Evolutionary conservation across 208 protist species (phyloP), one percentile per base, ranked within the genome.

Genomic region (Crithidia sp.): DNA sequence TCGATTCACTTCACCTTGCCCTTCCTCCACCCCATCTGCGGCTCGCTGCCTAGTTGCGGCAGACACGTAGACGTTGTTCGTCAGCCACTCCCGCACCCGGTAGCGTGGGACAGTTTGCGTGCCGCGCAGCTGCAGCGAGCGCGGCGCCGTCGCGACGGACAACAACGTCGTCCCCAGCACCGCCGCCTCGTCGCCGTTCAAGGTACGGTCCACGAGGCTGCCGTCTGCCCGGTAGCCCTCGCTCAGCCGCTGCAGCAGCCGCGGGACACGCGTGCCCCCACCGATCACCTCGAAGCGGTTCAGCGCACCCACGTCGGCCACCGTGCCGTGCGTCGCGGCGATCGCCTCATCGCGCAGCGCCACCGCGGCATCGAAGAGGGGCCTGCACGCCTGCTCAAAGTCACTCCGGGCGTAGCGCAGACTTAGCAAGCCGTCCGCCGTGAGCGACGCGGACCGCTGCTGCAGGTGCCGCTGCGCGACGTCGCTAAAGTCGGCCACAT

Each of bases 151-250:
- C 39, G 67, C 52, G 12, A 85, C 87, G 13, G 74, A 84, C 14
- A 95, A 78, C 36, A 88, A 71, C 52, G 85, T 77, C 8, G 92
- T 80, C 9, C 93, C 93, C 45, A 93, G 40, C 39, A 88, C 93
- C 2, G 79, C 79, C 7, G 91, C 88, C 79, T 97, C 93, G 65
- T 97, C 91, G 36, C 86, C 83, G 74, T 97, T 97, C 47, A 97
- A 82, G 5, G 87, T 95, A 47, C 89, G 85, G 19, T 92, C 87
- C n/a, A 83, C 86, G 68, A 79, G 40, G 12, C 76, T 45, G 5
- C 12, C 37, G 2, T 43, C 76, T 43, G 54, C 57, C 10, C 76
- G 65, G 19, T 85, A 82, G 62, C 83, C 85, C 39, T 89, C 57
- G 28, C 77, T 67, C 36, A 97, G 79, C 12, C 70, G 77, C 17